Evolutionary conservation across 495 filamentous ascomycete genomes (phyloP).

Genomic region (Peziza echinospora): DNA sequence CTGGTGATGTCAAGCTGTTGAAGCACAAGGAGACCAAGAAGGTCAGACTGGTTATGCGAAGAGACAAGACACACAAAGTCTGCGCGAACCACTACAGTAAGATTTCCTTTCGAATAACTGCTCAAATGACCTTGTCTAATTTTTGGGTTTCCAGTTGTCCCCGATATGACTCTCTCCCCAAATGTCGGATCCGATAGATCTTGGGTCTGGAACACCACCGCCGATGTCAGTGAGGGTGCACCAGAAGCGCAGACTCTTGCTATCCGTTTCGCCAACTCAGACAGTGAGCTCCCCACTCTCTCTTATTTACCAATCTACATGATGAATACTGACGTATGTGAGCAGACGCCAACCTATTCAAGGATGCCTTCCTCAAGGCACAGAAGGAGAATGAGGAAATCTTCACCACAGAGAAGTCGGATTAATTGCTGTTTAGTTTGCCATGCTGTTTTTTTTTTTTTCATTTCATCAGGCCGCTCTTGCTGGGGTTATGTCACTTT

Average conservation of each 20-base stretch:
- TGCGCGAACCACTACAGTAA: conserved; percentile 99
- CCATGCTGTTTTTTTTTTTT: too few relatives aligned
- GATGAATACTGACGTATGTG: conserved; percentile 14
- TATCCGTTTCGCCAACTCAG: conserved; percentile 92
- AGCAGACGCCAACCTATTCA: conserved; percentile 86
- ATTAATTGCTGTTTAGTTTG: too few relatives aligned
- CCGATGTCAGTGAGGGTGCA: conserved; percentile 95
- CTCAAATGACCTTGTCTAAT: too few relatives aligned
- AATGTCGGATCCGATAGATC: conserved; percentile 94
- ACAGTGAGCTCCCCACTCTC: conserved; percentile 43
- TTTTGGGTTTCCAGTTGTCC: conserved; percentile 46
- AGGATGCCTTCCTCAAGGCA: conserved; percentile 93
- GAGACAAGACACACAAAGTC: conserved; percentile 98
- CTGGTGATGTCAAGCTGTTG: conserved; percentile 82
- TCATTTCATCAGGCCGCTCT: too few relatives aligned
- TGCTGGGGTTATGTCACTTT: too few relatives aligned
- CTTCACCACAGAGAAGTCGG: too few relatives aligned
- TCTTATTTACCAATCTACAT: neutral
- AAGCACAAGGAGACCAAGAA: conserved; percentile 98
- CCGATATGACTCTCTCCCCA: conserved; percentile 94
- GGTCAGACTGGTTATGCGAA: conserved; percentile 92
- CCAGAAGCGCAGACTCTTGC: conserved; percentile 89
- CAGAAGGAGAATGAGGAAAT: conserved; percentile 88
- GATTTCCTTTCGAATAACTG: conserved; percentile 20
- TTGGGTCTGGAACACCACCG: conserved; percentile 98